Evolutionary conservation across 1,139 yeast genomes (phyloP), one percentile per base, ranked within the genome.

Genomic region (Pichia cactophila): DNA sequence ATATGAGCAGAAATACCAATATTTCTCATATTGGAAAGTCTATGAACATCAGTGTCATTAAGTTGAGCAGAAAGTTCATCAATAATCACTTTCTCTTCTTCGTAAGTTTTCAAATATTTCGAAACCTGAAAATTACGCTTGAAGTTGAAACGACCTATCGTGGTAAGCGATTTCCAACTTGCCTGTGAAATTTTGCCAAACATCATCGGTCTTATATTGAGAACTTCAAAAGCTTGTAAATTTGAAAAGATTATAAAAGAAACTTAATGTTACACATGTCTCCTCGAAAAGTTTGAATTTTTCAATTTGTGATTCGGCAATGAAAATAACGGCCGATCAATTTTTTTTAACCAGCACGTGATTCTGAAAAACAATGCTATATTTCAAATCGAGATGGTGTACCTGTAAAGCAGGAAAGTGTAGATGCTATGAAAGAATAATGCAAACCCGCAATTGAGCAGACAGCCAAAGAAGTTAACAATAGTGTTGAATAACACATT

Each of bases 1-100:
- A 90, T 90, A 69, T 92, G 99, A 9, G 99, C 99, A 17, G 96
- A 87, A 53, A 92, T 88, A 68, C 99, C 99, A 58, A 92, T 92
- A 66, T 92, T 92, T 69, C 99, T 78, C 78, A 90, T 77, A 51
- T 76, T 73, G 12, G 69, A 61, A 26, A 86, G 72, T 41, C 80
- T 74, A 16, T 65, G 56, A 20, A 71, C 53, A 63, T 92, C 98
- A 40, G 67, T 71, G n/a, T 75, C 79, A 6, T 80, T 70, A 55
- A 89, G 68, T 3, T 58, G 54, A 20, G 67, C 64, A 12, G 70
- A 65, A 58, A 89, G 75, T 57, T 76, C 76, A 65, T 83, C 89
- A 52, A 85, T 72, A 47, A 80, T 65, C 40, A 73, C 81, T 64
- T 82, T 81, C 62, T 85, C 94, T 58, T 84, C 89, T 56, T 82